A percentile compares a stretch with the other conserved stretches of the same genome.
These are phyloP conservation scores for Hydnomerulius pinastri DNA, from an alignment of 768 basidiomycete species.

Conservation along the genomic window DNA sequence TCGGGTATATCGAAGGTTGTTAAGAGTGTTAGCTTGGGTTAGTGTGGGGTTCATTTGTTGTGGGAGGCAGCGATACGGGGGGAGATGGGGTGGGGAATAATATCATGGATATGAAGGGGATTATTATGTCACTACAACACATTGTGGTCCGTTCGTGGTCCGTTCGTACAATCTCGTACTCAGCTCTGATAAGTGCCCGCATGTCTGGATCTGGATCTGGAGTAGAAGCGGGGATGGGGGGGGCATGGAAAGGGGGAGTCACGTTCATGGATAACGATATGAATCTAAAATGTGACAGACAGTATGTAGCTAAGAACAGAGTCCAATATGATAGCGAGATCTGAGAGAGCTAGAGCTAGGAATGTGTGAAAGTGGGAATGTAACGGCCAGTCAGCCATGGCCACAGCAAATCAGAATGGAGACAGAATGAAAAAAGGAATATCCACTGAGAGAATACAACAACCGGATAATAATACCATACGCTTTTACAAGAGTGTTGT, in stretches of 20 bases:
- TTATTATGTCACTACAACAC: too few relatives aligned
- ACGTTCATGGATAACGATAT: conserved; percentile 4
- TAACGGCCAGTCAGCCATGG: neutral
- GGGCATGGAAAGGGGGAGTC: neutral
- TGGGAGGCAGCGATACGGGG: neutral
- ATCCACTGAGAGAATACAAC: conserved; percentile 12
- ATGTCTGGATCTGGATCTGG: too few relatives aligned
- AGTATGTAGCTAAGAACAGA: conserved; percentile 3
- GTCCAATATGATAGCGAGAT: neutral
- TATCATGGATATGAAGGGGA: too few relatives aligned
- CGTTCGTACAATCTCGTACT: too few relatives aligned
- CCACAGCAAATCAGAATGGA: conserved; percentile 5
- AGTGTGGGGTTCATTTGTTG: too few relatives aligned
- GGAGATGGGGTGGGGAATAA: too few relatives aligned
- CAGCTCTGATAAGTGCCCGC: too few relatives aligned
- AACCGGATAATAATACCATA: conserved; percentile 26
- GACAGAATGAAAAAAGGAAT: conserved; percentile 7
- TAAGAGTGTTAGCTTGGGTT: conserved; percentile 79
- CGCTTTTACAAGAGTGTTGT: conserved; percentile 20
- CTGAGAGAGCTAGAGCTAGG: conserved; percentile 22
- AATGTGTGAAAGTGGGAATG: conserved; percentile 13
- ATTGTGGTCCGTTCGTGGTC: too few relatives aligned
- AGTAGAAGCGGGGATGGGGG: neutral
- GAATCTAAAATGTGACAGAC: conserved; percentile 14
- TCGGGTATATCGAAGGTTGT: conserved; percentile 90